Evolutionary conservation across 1,284 basidiomycete genomes (phyloP), one percentile per base, ranked within the genome.

Genomic region (Fomitopsis pinicola): DNA sequence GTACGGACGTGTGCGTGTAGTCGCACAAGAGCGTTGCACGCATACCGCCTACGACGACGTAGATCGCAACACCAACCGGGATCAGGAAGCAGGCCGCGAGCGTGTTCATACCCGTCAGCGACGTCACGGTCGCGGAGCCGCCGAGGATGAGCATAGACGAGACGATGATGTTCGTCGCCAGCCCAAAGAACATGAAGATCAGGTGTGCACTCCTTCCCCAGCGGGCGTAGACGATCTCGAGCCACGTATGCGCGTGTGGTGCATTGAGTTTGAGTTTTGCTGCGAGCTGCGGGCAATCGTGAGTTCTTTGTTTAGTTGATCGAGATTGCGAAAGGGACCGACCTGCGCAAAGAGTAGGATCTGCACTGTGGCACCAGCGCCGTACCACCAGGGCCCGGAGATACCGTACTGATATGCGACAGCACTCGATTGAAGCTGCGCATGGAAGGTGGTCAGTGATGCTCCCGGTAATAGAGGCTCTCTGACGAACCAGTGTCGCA

Each of bases 401-500:
- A 85, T 83, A 62, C 94, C 94, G 68, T 88, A 93, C 71, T 89
- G 89, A 75, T 95, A 96, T 0, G 87, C 90, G 2, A 94, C 87
- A 2, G 91, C 89, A 67, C 88, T 90, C 56, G 88, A 89, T 82
- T 92, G 89, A 30, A 87, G 74, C 83, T 85, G n/a, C n/a, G 42
- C 59, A 62, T 55, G 61, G 54, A 35, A 57, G 63, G 19, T 60
- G 38, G 48, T 26, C 7, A 28, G 28, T 12, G 6, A 53, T 36
- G 8, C 14, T 53, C 4, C 12, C 50, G 17, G 50, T 30, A 52
- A 1, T 7, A 44, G 48, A 40, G 33, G n/a, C 8, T n/a, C 30
- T 26, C 15, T 30, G 61, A 73, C 83, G 59, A 63, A 87, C 86
- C 62, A 90, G 73, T 1, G 87, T 89, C 15, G 89, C 89, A 2